These are phyloP conservation scores for Penicillium sp. DNA, from an alignment of 2,329 filamentous ascomycete genomes.

Conservation along the genomic window DNA sequence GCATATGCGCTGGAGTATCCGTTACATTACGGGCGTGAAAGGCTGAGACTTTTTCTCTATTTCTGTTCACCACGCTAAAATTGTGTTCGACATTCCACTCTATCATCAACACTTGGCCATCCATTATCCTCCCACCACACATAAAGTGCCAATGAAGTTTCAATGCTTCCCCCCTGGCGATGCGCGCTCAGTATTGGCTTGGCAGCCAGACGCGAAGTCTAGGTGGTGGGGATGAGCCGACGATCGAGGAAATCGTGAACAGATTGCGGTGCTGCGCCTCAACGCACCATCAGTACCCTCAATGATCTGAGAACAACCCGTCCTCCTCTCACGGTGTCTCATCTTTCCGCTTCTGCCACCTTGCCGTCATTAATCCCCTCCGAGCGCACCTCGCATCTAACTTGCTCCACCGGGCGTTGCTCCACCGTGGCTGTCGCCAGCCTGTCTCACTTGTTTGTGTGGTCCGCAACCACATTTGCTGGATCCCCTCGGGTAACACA, in stretches of 20 bases:
- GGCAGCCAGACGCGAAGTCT: slow-evolving; percentile 3
- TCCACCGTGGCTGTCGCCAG: slow-evolving; percentile 1
- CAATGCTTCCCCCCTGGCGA: background rate
- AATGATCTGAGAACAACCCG: background rate
- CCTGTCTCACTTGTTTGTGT: background rate
- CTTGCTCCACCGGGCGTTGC: background rate
- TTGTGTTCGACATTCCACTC: no score
- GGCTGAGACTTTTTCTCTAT: background rate
- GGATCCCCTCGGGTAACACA: background rate
- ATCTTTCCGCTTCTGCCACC: background rate
- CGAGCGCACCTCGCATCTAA: background rate
- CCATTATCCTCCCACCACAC: background rate
- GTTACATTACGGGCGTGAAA: no score
- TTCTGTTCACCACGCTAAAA: no score
- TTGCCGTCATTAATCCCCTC: background rate
- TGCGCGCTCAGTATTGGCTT: slow-evolving; percentile 1
- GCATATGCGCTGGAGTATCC: background rate
- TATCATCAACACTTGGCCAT: background rate
- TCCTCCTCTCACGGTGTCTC: background rate
- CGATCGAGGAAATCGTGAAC: background rate
- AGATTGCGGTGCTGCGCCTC: slow-evolving; percentile 2
- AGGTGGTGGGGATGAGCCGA: background rate
- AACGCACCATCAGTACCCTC: slow-evolving; percentile 1
- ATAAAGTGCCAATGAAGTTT: background rate
- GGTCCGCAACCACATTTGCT: background rate